Conservation (phyloP, 2,329 filamentous ascomycete genomes). For the Clonostachys byssicola region DNA sequence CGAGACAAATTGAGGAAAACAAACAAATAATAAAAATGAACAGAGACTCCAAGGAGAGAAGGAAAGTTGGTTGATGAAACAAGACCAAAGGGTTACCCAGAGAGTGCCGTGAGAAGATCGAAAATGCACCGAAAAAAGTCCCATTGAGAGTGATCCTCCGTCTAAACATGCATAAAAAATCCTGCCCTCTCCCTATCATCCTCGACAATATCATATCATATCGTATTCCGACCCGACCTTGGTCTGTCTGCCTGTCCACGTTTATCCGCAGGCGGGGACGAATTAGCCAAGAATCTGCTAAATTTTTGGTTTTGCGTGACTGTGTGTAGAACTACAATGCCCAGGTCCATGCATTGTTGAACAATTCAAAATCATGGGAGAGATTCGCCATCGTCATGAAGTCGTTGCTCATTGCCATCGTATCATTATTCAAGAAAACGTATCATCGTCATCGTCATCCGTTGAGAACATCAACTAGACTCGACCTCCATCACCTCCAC, state of each 20-base stretch:
- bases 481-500: constrained; percentile 48
- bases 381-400: too few relatives aligned
- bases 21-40: not conserved
- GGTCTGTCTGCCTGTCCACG: not conserved
- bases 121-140: too few relatives aligned
- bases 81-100: too few relatives aligned
- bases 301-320: not conserved
- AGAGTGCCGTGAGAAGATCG: too few relatives aligned
- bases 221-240: not conserved
- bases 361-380: too few relatives aligned
- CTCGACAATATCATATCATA: not conserved
- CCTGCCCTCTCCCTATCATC: too few relatives aligned
- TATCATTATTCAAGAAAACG: constrained; percentile 8
- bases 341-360: too few relatives aligned
- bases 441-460: constrained; percentile 12
- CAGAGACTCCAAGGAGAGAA: not conserved
- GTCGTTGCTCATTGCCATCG: not conserved
- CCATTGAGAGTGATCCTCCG: too few relatives aligned
- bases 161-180: too few relatives aligned
- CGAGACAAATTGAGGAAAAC: not conserved
- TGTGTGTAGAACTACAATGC: too few relatives aligned
- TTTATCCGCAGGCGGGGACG: not conserved
- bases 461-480: constrained; percentile 14
- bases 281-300: not conserved
- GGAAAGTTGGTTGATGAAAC: not conserved